Evolutionary conservation across 805 yeast genomes (phyloP).

Genomic region (Monosporozyma aerobia): DNA sequence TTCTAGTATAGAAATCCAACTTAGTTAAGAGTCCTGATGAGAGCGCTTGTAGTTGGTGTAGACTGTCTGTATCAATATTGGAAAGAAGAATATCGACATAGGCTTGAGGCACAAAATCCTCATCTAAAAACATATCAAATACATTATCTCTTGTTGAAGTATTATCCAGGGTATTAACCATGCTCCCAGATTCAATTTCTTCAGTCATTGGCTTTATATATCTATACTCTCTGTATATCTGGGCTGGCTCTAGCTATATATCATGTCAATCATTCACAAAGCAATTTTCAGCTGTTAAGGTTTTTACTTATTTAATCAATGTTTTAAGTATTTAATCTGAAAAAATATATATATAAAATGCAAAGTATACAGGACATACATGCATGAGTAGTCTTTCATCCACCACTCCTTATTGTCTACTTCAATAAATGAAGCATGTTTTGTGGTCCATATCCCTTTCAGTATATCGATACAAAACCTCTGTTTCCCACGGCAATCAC

Average conservation of each 20-base stretch:
- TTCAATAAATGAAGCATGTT: too few relatives aligned
- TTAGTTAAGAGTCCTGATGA: slow-evolving; percentile 47
- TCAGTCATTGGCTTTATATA: background rate
- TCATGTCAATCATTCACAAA: background rate
- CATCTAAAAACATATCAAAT: slow-evolving; percentile 59
- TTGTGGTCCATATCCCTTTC: background rate
- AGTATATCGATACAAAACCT: slow-evolving; percentile 12
- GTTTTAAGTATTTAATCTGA: background rate
- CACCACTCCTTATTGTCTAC: too few relatives aligned
- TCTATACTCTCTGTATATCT: background rate
- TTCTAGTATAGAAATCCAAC: slow-evolving; percentile 53
- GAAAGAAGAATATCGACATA: slow-evolving; percentile 56
- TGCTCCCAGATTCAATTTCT: background rate
- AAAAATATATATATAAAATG: background rate
- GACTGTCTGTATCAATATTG: slow-evolving; percentile 26
- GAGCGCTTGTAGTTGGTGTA: slow-evolving; percentile 37
- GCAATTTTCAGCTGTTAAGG: background rate
- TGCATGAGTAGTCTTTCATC: background rate
- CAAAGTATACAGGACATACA: background rate
- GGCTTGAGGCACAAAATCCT: slow-evolving; percentile 53
- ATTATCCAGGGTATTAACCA: background rate
- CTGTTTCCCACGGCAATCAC: slow-evolving; percentile 15
- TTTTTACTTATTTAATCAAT: too few relatives aligned
- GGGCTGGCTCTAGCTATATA: background rate
- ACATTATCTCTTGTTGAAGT: slow-evolving; percentile 31